phyloP scores from a whole-genome alignment of 139 green algal genomes.

The Tetraselmis striata region DNA sequence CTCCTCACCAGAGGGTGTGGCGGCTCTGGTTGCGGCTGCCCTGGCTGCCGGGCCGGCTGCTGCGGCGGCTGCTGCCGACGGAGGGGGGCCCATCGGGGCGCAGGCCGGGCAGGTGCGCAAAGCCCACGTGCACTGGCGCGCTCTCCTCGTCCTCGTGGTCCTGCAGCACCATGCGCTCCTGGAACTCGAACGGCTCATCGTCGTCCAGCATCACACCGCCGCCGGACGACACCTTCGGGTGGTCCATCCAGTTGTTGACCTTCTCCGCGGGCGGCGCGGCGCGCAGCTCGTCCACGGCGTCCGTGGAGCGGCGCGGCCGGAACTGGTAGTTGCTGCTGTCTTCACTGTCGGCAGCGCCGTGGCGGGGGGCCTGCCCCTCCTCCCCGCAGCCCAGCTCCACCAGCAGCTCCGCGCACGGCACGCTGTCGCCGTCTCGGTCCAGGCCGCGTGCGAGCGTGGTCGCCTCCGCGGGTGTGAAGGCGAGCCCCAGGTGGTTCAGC shows the following conservation, averaged over 20 bases:
- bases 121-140: not conserved
- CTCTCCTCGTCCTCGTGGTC: not conserved
- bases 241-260: not conserved
- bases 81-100: no score
- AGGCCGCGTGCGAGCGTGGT: not conserved
- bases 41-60: no score
- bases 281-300: not conserved
- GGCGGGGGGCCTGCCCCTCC: no score
- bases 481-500: not conserved
- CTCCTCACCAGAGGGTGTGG: no score
- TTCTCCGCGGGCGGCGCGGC: not conserved
- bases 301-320: no score
- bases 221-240: not conserved
- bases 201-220: not conserved
- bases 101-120: not conserved
- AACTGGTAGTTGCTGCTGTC: no score
- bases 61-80: not conserved
- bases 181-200: not conserved
- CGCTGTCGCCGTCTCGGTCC: not conserved
- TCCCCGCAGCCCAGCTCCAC: not conserved
- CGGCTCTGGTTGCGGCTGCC: no score
- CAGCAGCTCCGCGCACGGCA: not conserved
- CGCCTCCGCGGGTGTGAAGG: not conserved
- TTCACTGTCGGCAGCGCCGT: no score
- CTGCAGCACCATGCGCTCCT: not conserved